Conservation (phyloP, 2,329 filamentous ascomycete genomes). For the Graphiopsis chlorocephala region DNA sequence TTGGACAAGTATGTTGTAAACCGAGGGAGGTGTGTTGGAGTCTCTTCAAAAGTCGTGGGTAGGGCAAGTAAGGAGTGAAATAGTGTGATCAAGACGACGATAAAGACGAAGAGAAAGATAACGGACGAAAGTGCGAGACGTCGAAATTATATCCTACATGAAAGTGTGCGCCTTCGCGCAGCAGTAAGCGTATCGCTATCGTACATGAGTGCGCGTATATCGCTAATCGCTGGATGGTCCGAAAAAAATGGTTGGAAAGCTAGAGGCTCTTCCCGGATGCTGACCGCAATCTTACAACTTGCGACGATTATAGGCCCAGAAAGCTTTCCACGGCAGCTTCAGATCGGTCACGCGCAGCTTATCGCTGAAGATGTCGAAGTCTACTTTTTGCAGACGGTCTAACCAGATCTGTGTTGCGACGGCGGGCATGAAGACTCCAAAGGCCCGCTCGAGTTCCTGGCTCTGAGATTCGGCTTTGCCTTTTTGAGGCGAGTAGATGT, state of each 20-base stretch:
- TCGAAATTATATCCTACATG: slow-evolving; percentile 10
- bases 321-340: slow-evolving; percentile 80
- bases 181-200: neutral
- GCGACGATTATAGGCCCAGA: slow-evolving; percentile 57
- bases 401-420: slow-evolving; percentile 77
- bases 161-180: neutral
- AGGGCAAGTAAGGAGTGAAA: neutral
- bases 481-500: slow-evolving; percentile 44
- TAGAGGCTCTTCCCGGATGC: neutral
- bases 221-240: neutral
- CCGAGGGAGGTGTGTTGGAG: neutral
- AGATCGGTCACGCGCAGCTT: slow-evolving; percentile 66
- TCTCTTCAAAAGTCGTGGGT: neutral
- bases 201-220: neutral
- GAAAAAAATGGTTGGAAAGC: slow-evolving; percentile 1
- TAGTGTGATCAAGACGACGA: neutral
- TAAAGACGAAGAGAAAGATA: neutral
- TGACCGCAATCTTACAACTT: slow-evolving; percentile 40
- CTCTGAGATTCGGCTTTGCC: slow-evolving; percentile 36
- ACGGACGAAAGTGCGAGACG: neutral
- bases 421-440: slow-evolving; percentile 77
- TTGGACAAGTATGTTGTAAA: neutral
- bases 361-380: slow-evolving; percentile 78
- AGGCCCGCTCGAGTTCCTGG: slow-evolving; percentile 63
- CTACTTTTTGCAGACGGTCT: slow-evolving; percentile 68